Evolutionary conservation across 352 stramenopile species (phyloP), one percentile per base, ranked within the genome.

Genomic region (Blastocystis sp.): DNA sequence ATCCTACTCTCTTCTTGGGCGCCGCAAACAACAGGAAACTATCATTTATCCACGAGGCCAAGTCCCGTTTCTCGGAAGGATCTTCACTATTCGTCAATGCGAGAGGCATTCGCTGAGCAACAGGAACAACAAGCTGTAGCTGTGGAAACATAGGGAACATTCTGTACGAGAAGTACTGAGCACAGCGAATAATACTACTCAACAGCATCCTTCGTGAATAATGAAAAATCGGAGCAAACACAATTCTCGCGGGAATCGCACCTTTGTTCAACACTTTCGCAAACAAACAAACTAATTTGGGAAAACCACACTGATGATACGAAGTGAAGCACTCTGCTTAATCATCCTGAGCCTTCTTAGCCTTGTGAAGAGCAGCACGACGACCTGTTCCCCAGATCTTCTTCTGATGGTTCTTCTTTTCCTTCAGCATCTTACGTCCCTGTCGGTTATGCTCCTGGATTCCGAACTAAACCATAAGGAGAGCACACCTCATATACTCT

Each of bases 311-410:
- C 73, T 53, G 73, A 66, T 41, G 41, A 54, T 39, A 77, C 18
- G 20, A 77, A 77, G 56, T 45, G 56, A 26, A 39, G 26, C 23
- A 75, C 18, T 26, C 29, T 80, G 23, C 41, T 88, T 88, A 88
- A 41, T 88, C 77, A 64, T 88, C 77, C 62, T 88, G 62, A 88
- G 77, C 77, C 77, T 88, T 88, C 55, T 79, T 88, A 23, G 77
- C 77, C 77, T 88, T 88, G 55, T 88, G 77, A 47, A 79, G 62
- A 76, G 77, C 77, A 88, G 77, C 77, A 88, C 77, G 77, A 88
- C 77, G 77, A 79, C 77, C 77, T 6, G 77, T 88, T 59, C 77
- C 77, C 77, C 77, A 88, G 43, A 88, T 68, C 50, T 88, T 88
- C 77, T 88, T 88, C 56, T 88, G 20, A 54, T 79, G 77, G 55